Base-by-base conservation (phyloP, 2,329 filamentous ascomycete genomes). In the Penicillium sp. region DNA sequence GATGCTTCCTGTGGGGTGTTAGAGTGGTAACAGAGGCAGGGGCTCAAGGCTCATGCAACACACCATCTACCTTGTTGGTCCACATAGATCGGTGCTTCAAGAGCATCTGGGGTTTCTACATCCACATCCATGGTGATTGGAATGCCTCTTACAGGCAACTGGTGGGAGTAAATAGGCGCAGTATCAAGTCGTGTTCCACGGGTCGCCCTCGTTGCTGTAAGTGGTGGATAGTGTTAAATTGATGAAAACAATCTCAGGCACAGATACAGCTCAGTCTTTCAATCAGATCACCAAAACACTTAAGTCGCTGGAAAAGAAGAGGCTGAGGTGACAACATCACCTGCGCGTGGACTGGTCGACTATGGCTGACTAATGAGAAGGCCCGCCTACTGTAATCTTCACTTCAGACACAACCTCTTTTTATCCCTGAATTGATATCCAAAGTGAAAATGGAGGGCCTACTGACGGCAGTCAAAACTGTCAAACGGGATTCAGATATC, bases 1-100 rank as follows among this genome's bases (percentile, higher is more conserved):
- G 82, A 71, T 96, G 87, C 72, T 84, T 86, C 91, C 91, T 95
- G 58, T 29, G 11, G 26, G 19, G 26, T 38, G 41, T 70, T 13
- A 69, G 55, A 50, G 30, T 7, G 16, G 29, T 10, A n/a, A 39
- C 19, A 10, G 27, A 47, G 29, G 13, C 9, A 4, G 26, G 16
- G 30, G n/a, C 6, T 16, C 26, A 6, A 23, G n/a, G 13, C 6
- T n/a, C 14, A 29, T 40, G 3, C 29, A 40, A 18, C 58, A 53
- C 8, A 62, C 61, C 62, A 65, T 57, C 61, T 51, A 26, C 39
- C 41, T 34, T 58, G 54, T 14, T 56, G 47, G 13, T 46, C 45
- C 16, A 46, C 45, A 13, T 30, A 39, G 11, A 52, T 36, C 8
- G 43, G 38, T 23, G 49, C 29, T 30, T 42, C 43, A 6, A 45